A percentile compares a stretch with the other conserved stretches of the same genome.
Evolutionary conservation across 2,329 filamentous ascomycete genomes (phyloP).

Genomic region (Epichloe festucae): DNA sequence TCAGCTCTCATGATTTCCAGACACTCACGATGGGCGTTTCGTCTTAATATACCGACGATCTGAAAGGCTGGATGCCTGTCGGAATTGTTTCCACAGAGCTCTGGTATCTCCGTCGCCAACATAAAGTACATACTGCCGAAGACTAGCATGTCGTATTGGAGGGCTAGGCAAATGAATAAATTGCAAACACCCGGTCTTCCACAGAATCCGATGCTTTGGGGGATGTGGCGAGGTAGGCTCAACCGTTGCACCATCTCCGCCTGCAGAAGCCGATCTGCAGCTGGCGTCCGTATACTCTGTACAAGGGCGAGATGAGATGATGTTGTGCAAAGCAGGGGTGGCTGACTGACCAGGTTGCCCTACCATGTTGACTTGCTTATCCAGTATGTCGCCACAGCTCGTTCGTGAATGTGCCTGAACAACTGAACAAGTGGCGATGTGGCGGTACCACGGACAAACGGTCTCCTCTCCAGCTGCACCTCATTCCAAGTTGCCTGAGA

Average conservation of each 20-base stretch:
- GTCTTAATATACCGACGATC: not conserved
- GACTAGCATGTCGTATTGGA: not conserved
- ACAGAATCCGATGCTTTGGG: not conserved
- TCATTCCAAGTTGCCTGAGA: too few species aligned
- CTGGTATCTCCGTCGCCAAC: not conserved
- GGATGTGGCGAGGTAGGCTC: not conserved
- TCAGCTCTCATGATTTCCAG: not conserved
- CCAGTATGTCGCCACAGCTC: not conserved
- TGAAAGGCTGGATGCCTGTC: not conserved
- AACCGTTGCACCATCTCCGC: conserved; percentile 1
- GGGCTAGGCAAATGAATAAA: not conserved
- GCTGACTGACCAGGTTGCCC: not conserved
- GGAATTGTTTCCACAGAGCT: not conserved
- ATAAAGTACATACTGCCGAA: not conserved
- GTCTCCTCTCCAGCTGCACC: not conserved
- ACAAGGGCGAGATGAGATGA: not conserved
- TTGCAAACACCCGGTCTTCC: not conserved
- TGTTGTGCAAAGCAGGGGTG: not conserved
- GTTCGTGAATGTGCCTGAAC: not conserved
- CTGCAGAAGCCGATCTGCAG: conserved; percentile 3
- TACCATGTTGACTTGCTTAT: not conserved
- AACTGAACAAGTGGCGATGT: not conserved
- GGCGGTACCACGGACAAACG: too few species aligned
- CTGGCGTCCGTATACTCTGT: not conserved
- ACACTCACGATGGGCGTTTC: not conserved